These are phyloP conservation scores for Huiozyma sinensis DNA, from an alignment of 805 yeast genomes.

Conservation along the genomic window DNA sequence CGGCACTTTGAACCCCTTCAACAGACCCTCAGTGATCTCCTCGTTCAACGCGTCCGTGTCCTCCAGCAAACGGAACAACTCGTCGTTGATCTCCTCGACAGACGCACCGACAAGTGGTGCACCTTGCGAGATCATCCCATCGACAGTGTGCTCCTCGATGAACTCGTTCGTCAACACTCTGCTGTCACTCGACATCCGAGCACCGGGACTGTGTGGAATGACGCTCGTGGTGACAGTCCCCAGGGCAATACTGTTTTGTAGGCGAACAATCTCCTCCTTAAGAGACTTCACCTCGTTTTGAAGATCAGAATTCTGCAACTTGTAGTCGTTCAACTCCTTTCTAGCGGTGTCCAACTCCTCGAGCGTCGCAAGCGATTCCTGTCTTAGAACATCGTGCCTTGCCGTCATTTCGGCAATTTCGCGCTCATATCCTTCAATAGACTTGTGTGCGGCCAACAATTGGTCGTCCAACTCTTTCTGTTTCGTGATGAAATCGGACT, in stretches of 20 bases:
- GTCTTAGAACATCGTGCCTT: slow-evolving; percentile 51
- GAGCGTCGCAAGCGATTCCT: slow-evolving; percentile 50
- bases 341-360: slow-evolving; percentile 53
- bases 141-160: slow-evolving; percentile 1
- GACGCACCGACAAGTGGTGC: slow-evolving; percentile 33
- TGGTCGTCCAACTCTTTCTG: slow-evolving; percentile 44
- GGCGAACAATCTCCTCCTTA: slow-evolving; percentile 38
- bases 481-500: slow-evolving; percentile 38
- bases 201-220: slow-evolving; percentile 27
- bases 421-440: slow-evolving; percentile 45
- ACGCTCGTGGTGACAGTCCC: slow-evolving; percentile 22
- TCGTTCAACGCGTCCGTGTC: slow-evolving; percentile 63
- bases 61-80: slow-evolving; percentile 57
- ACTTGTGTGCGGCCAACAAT: slow-evolving; percentile 41
- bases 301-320: slow-evolving; percentile 55
- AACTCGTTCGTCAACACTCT: slow-evolving; percentile 3
- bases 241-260: slow-evolving; percentile 28
- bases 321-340: slow-evolving; percentile 45
- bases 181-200: slow-evolving; percentile 14
- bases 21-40: slow-evolving; percentile 77
- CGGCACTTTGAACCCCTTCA: slow-evolving; percentile 79
- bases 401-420: slow-evolving; percentile 51
- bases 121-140: slow-evolving; percentile 5
- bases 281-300: slow-evolving; percentile 44
- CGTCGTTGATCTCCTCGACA: slow-evolving; percentile 66